Conservation (phyloP, 768 basidiomycete genomes). For the Mycena galopus region DNA sequence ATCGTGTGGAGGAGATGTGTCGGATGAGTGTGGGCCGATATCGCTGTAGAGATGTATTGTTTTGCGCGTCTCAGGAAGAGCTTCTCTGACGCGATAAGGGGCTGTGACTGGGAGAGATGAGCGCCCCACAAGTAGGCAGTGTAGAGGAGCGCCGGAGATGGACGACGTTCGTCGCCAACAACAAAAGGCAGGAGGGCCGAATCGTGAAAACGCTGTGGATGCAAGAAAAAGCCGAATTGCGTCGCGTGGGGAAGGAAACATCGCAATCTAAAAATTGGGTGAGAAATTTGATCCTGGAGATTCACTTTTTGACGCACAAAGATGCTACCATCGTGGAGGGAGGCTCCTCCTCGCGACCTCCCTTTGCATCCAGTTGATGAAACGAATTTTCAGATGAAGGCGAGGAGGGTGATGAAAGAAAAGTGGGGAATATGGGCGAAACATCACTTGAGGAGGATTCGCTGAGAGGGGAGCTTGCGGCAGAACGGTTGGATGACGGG, state of each 20-base stretch:
- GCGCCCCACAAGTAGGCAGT: constrained; percentile 30
- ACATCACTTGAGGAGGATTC: not conserved
- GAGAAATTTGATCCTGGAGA: not conserved
- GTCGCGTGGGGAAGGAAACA: constrained; percentile 29
- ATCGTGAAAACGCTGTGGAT: constrained; percentile 21
- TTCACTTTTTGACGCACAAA: not conserved
- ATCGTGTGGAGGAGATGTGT: constrained; percentile 21
- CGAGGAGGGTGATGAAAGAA: not conserved
- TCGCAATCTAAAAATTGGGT: constrained; percentile 5
- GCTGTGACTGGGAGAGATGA: constrained; percentile 8
- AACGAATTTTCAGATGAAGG: not conserved
- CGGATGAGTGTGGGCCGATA: not conserved
- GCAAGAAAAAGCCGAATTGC: constrained; percentile 35
- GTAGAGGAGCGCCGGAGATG: constrained; percentile 27
- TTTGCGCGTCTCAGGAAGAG: constrained; percentile 22
- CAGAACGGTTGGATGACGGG: constrained; percentile 11
- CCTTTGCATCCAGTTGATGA: not conserved
- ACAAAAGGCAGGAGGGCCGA: constrained; percentile 15
- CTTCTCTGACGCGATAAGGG: constrained; percentile 12
- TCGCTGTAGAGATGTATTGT: constrained; percentile 18
- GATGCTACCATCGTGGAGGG: not conserved
- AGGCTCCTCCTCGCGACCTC: constrained; percentile 2
- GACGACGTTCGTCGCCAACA: constrained; percentile 24
- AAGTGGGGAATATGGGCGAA: not conserved
- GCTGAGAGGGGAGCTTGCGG: constrained; percentile 20